A percentile compares a stretch with the other conserved stretches of the same genome.
These are phyloP conservation scores for Anethum foeniculum DNA, from an alignment of 140 eudicot genomes.

Conservation along the genomic window DNA sequence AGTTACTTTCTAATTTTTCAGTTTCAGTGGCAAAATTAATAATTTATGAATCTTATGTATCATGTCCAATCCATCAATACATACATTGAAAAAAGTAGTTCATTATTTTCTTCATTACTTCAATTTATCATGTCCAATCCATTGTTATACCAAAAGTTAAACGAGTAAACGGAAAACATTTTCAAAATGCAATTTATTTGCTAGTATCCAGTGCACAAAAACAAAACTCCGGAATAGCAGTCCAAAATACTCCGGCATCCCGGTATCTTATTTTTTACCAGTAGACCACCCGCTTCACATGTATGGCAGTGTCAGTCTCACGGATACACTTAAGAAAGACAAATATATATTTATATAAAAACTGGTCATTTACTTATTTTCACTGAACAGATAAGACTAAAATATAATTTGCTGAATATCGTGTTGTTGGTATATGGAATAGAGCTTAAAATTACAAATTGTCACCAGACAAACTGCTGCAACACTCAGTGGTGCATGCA, in stretches of 20 bases:
- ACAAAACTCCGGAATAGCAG: not conserved
- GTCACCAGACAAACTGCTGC: conserved; percentile 3
- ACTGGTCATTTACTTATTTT: not conserved
- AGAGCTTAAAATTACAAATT: not conserved
- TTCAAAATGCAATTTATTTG: too few species aligned
- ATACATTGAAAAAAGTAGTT: too few species aligned
- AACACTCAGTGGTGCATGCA: not conserved
- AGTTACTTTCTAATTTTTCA: not conserved
- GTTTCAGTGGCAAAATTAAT: too few species aligned
- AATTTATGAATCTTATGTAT: too few species aligned
- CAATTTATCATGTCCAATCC: not conserved
- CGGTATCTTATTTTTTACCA: not conserved
- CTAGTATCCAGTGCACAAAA: not conserved
- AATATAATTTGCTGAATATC: not conserved
- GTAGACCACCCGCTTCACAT: not conserved
- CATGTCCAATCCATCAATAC: too few species aligned
- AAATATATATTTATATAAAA: not conserved
- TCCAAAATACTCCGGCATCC: not conserved
- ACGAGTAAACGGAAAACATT: too few species aligned
- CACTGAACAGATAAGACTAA: not conserved
- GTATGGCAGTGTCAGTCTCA: not conserved
- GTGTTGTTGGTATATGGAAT: not conserved
- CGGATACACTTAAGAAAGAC: not conserved
- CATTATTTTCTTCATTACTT: not conserved
- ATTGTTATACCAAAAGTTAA: not conserved